A percentile compares a stretch with the other conserved stretches of the same genome.
These are phyloP conservation scores for Actinomortierella ambigua DNA, from an alignment of 371 early-diverging fungal genomes.

Conservation along the genomic window DNA sequence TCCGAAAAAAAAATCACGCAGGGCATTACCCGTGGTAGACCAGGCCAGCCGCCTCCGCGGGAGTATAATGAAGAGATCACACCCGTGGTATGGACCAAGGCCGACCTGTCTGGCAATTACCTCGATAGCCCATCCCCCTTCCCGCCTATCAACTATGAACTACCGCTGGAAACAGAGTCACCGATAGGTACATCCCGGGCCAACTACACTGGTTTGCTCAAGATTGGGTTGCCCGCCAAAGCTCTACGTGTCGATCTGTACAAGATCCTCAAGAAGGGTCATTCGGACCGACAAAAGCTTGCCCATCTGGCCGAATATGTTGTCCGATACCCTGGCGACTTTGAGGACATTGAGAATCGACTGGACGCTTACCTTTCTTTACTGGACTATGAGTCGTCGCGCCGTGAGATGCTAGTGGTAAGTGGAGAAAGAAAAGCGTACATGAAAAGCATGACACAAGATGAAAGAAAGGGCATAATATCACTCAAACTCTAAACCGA, in stretches of 20 bases:
- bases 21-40: constrained; percentile 12
- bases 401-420: constrained; percentile 32
- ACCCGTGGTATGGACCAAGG: constrained; percentile 16
- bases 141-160: constrained; percentile 3
- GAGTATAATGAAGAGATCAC: constrained; percentile 10
- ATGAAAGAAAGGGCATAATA: background rate
- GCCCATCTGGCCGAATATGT: constrained; percentile 31
- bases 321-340: constrained; percentile 29
- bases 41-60: constrained; percentile 17
- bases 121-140: constrained; percentile 20
- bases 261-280: constrained; percentile 29
- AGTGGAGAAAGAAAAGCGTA: background rate
- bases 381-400: constrained; percentile 34
- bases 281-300: constrained; percentile 32
- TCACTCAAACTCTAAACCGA: background rate
- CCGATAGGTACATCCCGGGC: background rate
- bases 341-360: constrained; percentile 22
- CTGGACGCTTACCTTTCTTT: constrained; percentile 28
- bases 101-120: constrained; percentile 3
- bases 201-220: background rate
- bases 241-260: constrained; percentile 22
- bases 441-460: background rate
- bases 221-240: background rate
- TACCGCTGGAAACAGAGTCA: background rate
- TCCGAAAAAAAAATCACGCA: background rate